phyloP scores from a whole-genome alignment of 2,329 filamentous ascomycete genomes.

The Hypoxylon sp. region DNA sequence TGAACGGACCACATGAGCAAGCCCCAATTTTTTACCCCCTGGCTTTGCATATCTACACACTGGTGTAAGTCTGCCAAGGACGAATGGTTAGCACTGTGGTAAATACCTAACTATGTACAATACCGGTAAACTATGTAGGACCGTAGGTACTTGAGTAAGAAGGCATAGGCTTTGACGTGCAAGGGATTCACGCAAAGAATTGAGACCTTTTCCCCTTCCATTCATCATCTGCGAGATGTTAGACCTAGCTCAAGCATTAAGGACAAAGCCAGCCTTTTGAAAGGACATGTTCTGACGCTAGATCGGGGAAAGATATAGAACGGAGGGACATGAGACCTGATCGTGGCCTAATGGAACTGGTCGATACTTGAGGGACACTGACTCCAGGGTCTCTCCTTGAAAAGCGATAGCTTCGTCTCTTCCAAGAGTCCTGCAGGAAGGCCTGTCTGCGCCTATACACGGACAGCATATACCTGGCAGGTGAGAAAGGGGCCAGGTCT shows the following conservation, averaged over 20 bases:
- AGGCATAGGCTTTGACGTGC: slow-evolving; percentile 15
- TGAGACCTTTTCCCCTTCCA: slow-evolving; percentile 17
- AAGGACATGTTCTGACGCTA: neutral
- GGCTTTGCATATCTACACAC: slow-evolving; percentile 39
- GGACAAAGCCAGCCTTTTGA: slow-evolving; percentile 13
- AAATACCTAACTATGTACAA: slow-evolving; percentile 16
- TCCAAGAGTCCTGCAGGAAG: slow-evolving; percentile 20
- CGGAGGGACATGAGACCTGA: slow-evolving; percentile 4
- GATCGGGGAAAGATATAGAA: neutral
- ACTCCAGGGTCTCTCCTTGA: slow-evolving; percentile 23
- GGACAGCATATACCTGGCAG: slow-evolving; percentile 24
- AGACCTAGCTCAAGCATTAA: slow-evolving; percentile 18
- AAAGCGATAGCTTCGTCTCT: slow-evolving; percentile 12
- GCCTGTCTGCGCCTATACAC: slow-evolving; percentile 27
- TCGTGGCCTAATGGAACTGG: slow-evolving; percentile 5
- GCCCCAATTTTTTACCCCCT: slow-evolving; percentile 41
- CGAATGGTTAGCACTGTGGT: slow-evolving; percentile 29
- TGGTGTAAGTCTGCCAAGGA: slow-evolving; percentile 39
- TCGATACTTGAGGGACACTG: slow-evolving; percentile 11
- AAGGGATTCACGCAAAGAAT: slow-evolving; percentile 14
- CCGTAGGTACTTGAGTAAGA: slow-evolving; percentile 23
- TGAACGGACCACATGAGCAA: slow-evolving; percentile 45
- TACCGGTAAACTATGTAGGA: slow-evolving; percentile 8
- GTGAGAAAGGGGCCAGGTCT: slow-evolving; percentile 24
- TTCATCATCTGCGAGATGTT: slow-evolving; percentile 18